Percentiles rank a stretch among this genome's conserved stretches.
phyloP scores from a whole-genome alignment of 805 yeast species.

The Kodamaea jinghongensis region DNA sequence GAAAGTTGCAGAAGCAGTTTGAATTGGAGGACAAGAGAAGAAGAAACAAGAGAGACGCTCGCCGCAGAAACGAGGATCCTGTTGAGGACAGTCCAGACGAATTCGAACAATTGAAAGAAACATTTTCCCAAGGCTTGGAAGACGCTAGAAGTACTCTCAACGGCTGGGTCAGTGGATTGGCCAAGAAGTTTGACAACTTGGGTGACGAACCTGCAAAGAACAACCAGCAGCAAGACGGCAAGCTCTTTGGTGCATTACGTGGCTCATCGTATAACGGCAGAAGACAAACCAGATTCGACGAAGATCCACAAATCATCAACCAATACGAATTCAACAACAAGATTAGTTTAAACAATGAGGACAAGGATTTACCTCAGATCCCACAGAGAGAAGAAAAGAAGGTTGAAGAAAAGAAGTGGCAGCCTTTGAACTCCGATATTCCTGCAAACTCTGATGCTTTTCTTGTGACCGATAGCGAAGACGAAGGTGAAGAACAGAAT shows the following conservation, averaged over 20 bases:
- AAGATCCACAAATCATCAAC: constrained; percentile 53
- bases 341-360: constrained; percentile 38
- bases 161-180: constrained; percentile 72
- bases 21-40: constrained; percentile 40
- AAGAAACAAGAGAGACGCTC: constrained; percentile 21
- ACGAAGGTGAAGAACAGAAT: constrained; percentile 24
- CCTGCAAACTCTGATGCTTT: constrained; percentile 44
- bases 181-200: constrained; percentile 45
- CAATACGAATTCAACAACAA: constrained; percentile 45
- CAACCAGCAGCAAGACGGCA: constrained; percentile 13
- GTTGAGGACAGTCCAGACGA: constrained; percentile 51
- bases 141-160: constrained; percentile 76
- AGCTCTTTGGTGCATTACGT: constrained; percentile 46
- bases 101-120: constrained; percentile 63
- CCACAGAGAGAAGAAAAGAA: constrained; percentile 14
- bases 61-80: constrained; percentile 12
- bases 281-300: constrained; percentile 38
- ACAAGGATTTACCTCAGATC: constrained; percentile 23
- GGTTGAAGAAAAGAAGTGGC: constrained; percentile 28
- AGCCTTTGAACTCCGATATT: constrained; percentile 36
- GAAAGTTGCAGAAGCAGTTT: constrained; percentile 70
- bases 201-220: constrained; percentile 14
- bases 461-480: constrained; percentile 44
- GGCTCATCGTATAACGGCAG: constrained; percentile 35
- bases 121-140: constrained; percentile 70